Percentiles rank a stretch among this genome's conserved stretches.
Evolutionary conservation across 2,329 filamentous ascomycete genomes (phyloP).

Genomic region (Diaporthe citrichinensis): DNA sequence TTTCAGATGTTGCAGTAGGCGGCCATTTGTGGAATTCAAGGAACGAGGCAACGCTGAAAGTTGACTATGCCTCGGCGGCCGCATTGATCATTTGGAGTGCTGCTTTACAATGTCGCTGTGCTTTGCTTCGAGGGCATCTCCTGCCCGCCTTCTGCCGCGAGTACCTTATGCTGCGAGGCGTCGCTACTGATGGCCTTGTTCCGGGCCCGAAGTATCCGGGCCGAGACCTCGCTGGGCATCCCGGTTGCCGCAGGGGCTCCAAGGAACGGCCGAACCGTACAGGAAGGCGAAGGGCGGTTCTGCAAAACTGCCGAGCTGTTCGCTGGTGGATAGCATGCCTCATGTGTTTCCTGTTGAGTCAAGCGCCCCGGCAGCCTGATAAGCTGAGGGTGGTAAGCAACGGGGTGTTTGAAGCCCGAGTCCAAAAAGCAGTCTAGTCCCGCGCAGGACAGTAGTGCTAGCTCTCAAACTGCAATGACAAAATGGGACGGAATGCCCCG

Average conservation of each 20-base stretch:
- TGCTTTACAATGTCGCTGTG: neutral
- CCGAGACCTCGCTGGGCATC: neutral
- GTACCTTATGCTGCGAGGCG: neutral
- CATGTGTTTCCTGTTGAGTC: neutral
- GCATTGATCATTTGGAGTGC: neutral
- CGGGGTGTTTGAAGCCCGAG: constrained; percentile 10
- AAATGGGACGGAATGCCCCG: constrained; percentile 3
- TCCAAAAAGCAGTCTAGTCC: constrained; percentile 5
- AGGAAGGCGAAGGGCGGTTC: neutral
- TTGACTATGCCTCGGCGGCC: neutral
- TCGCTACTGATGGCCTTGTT: neutral
- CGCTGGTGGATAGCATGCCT: neutral
- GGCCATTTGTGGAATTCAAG: neutral
- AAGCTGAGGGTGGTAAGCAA: constrained; percentile 21
- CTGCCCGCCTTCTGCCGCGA: no score
- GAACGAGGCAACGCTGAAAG: neutral
- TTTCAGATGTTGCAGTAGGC: neutral
- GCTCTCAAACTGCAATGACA: neutral
- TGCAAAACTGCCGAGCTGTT: neutral
- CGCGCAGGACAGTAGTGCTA: neutral
- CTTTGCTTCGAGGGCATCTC: neutral
- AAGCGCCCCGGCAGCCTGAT: neutral
- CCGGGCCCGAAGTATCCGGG: constrained; percentile 14
- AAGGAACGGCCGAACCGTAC: neutral
- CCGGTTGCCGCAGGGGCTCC: neutral